Evolutionary conservation across 2,329 filamentous ascomycete genomes (phyloP).

Genomic region (Colletotrichum trifolii): DNA sequence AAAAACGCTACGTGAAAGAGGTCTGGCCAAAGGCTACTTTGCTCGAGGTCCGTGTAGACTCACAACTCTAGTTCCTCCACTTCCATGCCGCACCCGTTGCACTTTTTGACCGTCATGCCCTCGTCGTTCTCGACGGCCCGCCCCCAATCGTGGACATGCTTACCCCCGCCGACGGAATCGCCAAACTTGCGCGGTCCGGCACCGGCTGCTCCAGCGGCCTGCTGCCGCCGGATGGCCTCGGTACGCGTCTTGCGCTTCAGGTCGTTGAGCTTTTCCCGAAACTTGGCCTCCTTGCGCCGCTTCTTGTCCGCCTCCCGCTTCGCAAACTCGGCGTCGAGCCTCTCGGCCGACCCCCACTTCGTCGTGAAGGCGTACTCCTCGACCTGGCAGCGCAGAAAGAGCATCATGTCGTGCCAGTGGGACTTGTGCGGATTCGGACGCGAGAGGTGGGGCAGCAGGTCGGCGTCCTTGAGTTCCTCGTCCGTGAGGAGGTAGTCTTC

Average conservation of each 20-base stretch:
- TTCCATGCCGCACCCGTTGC: constrained; percentile 80
- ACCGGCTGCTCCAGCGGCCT: constrained; percentile 64
- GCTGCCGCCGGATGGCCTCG: constrained; percentile 84
- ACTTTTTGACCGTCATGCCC: constrained; percentile 85
- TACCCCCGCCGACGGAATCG: constrained; percentile 75
- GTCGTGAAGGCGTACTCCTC: constrained; percentile 90
- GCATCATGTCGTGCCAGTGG: constrained; percentile 99
- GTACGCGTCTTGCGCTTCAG: constrained; percentile 93
- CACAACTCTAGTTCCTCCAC: constrained; percentile 80
- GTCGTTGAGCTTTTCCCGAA: constrained; percentile 87
- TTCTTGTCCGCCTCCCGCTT: constrained; percentile 83
- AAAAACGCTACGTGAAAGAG: not conserved
- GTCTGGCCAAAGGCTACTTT: not conserved
- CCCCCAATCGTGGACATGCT: constrained; percentile 92
- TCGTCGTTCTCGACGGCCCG: constrained; percentile 74
- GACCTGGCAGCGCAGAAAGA: constrained; percentile 92
- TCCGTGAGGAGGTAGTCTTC: constrained; percentile 94
- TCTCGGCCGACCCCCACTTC: constrained; percentile 92
- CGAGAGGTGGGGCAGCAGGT: constrained; percentile 86
- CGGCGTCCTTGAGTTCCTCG: constrained; percentile 89
- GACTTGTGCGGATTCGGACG: constrained; percentile 95
- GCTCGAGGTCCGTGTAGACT: constrained; percentile 7
- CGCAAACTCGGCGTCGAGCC: constrained; percentile 89
- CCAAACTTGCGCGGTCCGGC: constrained; percentile 74
- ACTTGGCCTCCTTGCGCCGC: constrained; percentile 87